Evolutionary conservation across 148 eudicot species (phyloP), one percentile per base, ranked within the genome.

Genomic region (Rhododendron molle): DNA sequence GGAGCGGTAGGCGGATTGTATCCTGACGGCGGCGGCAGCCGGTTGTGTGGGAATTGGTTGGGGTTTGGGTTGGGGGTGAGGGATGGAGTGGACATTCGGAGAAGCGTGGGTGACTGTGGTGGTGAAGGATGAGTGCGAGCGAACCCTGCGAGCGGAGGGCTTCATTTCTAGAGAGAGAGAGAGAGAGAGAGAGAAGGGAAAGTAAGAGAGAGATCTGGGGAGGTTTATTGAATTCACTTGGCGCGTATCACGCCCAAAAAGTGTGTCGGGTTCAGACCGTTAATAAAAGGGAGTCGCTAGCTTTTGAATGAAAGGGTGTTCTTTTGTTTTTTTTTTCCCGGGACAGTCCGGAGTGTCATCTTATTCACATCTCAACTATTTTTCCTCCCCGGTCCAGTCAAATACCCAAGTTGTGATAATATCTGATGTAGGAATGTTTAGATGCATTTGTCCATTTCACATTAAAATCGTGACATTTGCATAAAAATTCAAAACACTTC

Each of bases 1-100:
- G 74, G 96, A 88, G 9, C 95, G 91, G 91, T 90, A 93, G 20
- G 94, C 91, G 2, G 96, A 91, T 85, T 96, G 99, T 82, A 94
- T 93, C 88, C 87, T 94, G 28, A 94, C 91, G 46, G 96, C 98
- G 26, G 98, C 56, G 84, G 88, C 87, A 28, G n/a, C n/a, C n/a
- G 81, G 72, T 3, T 84, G 82, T 79, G 83, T 49, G 20, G 90
- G 87, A 2, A 83, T 85, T 86, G 86, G 78, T 49, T 56, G 78
- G 78, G 77, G 28, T 30, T 83, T 40, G 8, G 85, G 7, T 30
- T 73, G 44, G 69, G 85, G 38, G 16, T 76, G 83, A 54, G 89
- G 84, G 74, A 83, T 58, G 13, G 89, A 81, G 50, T 84, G 83
- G 88, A 88, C 92, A 72, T 88, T 93, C 69, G 54, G 85, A 86